These are phyloP conservation scores for Yamadazyma laniorum DNA, from an alignment of 805 yeast genomes.

Conservation along the genomic window DNA sequence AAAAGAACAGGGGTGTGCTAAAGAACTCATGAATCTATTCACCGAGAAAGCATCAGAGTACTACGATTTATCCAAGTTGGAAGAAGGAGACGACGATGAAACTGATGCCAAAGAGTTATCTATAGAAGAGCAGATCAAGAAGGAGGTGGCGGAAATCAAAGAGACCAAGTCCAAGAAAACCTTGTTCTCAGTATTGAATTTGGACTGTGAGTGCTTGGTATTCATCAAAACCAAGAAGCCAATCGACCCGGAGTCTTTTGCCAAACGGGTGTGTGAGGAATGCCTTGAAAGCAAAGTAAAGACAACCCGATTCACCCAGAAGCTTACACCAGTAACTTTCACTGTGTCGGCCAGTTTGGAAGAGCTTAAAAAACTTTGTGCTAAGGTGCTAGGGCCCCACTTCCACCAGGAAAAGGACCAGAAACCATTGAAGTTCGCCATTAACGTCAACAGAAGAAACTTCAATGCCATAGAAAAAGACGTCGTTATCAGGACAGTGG, in stretches of 20 bases:
- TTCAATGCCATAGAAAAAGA: conserved; percentile 70
- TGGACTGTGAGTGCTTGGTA: conserved; percentile 80
- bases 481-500: conserved; percentile 71
- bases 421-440: conserved; percentile 61
- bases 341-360: conserved; percentile 72
- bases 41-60: conserved; percentile 36
- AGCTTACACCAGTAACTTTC: conserved; percentile 73
- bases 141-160: conserved; percentile 66
- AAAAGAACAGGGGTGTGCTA: conserved; percentile 73
- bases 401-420: conserved; percentile 51
- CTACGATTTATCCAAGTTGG: conserved; percentile 23
- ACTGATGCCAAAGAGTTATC: conserved; percentile 44
- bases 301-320: conserved; percentile 70
- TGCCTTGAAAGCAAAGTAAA: conserved; percentile 50
- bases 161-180: conserved; percentile 41
- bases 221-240: conserved; percentile 82
- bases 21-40: conserved; percentile 63
- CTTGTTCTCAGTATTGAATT: conserved; percentile 55
- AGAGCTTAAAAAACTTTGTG: conserved; percentile 61
- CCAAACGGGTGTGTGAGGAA: conserved; percentile 61
- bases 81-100: conserved; percentile 23
- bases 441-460: conserved; percentile 75
- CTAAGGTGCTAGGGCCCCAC: conserved; percentile 61
- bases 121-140: conserved; percentile 73
- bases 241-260: conserved; percentile 72